A percentile compares a stretch with the other conserved stretches of the same genome.
Conservation (phyloP, 495 filamentous ascomycete species). For the Recurvomyces mirabilis region DNA sequence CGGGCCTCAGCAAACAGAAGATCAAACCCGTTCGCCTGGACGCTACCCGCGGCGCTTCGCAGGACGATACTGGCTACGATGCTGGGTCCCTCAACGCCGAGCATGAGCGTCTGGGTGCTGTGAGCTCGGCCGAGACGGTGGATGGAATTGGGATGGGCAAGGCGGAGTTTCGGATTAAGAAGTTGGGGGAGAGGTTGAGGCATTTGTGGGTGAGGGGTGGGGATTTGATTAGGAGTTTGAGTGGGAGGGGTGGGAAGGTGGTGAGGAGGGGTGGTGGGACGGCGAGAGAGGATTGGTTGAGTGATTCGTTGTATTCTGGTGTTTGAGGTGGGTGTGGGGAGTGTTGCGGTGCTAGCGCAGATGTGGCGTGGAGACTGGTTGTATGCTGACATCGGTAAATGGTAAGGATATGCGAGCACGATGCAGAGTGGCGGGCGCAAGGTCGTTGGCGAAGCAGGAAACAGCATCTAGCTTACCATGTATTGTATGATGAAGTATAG, state of each 20-base stretch:
- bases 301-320: conserved; percentile 18
- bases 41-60: conserved; percentile 1
- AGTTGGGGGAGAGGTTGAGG: conserved; percentile 25
- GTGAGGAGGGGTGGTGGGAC: conserved; percentile 1
- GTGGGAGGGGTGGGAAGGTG: conserved; percentile 3
- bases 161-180: conserved; percentile 24
- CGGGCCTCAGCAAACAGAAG: conserved; percentile 20
- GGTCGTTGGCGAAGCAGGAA: too few relatives aligned
- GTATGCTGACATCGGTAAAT: too few relatives aligned
- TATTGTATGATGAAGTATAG: too few relatives aligned
- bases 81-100: conserved; percentile 13
- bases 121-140: conserved; percentile 9
- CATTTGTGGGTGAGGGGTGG: conserved; percentile 21
- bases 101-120: conserved; percentile 6
- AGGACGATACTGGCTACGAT: conserved; percentile 9
- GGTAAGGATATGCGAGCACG: too few relatives aligned
- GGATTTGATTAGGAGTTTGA: conserved; percentile 19
- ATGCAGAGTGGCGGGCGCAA: too few relatives aligned
- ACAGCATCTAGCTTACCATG: too few relatives aligned
- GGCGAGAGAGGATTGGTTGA: conserved; percentile 20
- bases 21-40: conserved; percentile 7
- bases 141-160: conserved; percentile 26
- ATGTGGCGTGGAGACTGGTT: too few relatives aligned
- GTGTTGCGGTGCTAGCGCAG: neutral
- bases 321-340: conserved; percentile 9